Percentiles rank a stretch among this genome's conserved stretches.
Evolutionary conservation across 805 yeast genomes (phyloP).

Genomic region (Schizosaccharomyces lindneri): DNA sequence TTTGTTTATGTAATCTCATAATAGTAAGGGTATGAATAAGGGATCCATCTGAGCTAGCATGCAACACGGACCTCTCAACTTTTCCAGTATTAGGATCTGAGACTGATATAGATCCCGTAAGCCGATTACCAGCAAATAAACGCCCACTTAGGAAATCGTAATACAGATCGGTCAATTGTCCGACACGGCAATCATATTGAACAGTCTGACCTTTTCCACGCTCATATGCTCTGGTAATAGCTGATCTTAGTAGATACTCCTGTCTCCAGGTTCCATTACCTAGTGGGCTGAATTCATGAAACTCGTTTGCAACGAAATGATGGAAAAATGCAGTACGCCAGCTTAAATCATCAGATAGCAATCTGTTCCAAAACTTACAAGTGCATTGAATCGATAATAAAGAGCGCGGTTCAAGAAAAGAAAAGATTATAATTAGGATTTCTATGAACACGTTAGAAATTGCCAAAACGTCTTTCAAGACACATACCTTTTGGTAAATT

Average conservation of each 20-base stretch:
- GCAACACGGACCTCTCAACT: neutral
- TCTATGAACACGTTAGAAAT: neutral
- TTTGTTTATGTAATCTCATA: neutral
- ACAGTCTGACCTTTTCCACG: neutral
- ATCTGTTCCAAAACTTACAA: neutral
- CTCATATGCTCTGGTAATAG: neutral
- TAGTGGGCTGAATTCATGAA: neutral
- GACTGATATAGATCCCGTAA: neutral
- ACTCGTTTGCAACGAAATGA: neutral
- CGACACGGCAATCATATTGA: neutral
- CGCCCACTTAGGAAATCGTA: neutral
- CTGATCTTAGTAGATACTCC: neutral
- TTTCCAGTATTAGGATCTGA: neutral
- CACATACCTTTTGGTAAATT: neutral
- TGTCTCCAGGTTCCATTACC: conserved; percentile 1
- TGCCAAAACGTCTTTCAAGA: no score
- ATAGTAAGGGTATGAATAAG: neutral
- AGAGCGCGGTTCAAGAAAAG: neutral
- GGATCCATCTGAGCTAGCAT: neutral
- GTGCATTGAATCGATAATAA: neutral
- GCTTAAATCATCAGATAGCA: neutral
- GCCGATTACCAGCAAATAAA: neutral
- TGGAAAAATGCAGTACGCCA: neutral
- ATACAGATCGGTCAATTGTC: neutral
- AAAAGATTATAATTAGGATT: neutral